Conservation (phyloP, 192 early-diverging fungal genomes). For the Coemansia sp. region DNA sequence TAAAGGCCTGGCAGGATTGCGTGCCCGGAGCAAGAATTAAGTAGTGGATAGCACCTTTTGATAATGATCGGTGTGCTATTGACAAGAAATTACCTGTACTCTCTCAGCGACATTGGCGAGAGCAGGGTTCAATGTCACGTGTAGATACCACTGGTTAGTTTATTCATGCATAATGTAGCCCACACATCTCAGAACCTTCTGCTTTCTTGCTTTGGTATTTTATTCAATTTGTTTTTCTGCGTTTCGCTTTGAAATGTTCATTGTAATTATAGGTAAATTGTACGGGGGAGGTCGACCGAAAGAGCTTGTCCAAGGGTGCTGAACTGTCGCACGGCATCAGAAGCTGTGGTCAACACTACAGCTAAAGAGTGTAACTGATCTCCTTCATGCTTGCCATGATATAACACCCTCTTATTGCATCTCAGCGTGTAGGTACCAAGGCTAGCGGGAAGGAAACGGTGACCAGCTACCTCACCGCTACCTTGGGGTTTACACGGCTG, state of each 20-base stretch:
- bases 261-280: slow-evolving; percentile 48
- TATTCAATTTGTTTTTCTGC: background rate
- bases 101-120: too few relatives aligned
- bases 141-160: too few relatives aligned
- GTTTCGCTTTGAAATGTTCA: slow-evolving; percentile 37
- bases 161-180: too few relatives aligned
- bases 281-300: background rate
- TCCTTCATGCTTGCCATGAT: too few relatives aligned
- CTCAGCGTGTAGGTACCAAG: slow-evolving; percentile 32
- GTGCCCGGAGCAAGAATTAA: slow-evolving; percentile 49
- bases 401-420: too few relatives aligned
- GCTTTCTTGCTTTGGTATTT: too few relatives aligned
- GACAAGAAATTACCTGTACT: background rate
- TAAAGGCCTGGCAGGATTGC: slow-evolving; percentile 57
- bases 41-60: slow-evolving; percentile 3
- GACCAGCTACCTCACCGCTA: slow-evolving; percentile 18
- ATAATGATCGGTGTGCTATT: background rate
- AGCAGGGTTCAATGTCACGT: too few relatives aligned
- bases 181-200: too few relatives aligned
- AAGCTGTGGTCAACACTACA: too few relatives aligned
- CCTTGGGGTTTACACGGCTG: slow-evolving; percentile 24
- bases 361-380: too few relatives aligned
- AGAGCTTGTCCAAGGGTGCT: too few relatives aligned
- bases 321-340: too few relatives aligned
- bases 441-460: slow-evolving; percentile 52